Evolutionary conservation across 306 rosid genomes (phyloP).

Genomic region (Quercus agrifolia): DNA sequence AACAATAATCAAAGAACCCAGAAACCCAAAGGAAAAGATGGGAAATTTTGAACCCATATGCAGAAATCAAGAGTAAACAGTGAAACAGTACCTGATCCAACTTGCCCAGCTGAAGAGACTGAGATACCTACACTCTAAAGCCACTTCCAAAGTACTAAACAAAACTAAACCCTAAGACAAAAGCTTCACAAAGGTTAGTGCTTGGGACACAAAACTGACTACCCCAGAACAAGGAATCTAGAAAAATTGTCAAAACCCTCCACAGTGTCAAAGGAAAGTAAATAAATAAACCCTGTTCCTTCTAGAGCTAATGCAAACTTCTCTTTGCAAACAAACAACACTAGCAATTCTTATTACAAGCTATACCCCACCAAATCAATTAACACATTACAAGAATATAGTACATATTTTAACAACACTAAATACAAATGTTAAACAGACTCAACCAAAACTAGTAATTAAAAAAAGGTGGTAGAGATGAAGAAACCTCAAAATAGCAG

Average conservation of each 20-base stretch:
- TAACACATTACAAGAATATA: neutral
- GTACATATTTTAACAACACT: neutral
- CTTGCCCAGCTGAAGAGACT: neutral
- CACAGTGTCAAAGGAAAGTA: neutral
- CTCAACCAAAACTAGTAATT: neutral
- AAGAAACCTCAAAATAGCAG: conserved; percentile 14
- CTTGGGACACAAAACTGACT: neutral
- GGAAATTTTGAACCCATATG: conserved; percentile 15
- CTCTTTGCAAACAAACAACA: conserved; percentile 3
- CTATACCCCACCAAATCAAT: conserved; percentile 4
- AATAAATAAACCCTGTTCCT: neutral
- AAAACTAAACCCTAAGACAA: conserved; percentile 3
- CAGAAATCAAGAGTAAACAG: conserved; percentile 3
- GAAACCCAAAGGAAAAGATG: neutral
- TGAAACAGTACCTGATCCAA: conserved; percentile 29
- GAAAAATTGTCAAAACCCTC: neutral
- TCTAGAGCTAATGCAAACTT: neutral
- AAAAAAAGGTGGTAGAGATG: neutral
- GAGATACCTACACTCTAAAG: neutral
- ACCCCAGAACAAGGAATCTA: conserved; percentile 1
- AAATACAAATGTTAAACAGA: neutral
- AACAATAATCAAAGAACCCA: neutral
- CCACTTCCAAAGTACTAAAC: neutral
- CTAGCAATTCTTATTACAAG: conserved; percentile 2
- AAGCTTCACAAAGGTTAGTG: neutral